Evolutionary conservation across 163 green algal species (phyloP).

Genomic region (Prototheca cutis): DNA sequence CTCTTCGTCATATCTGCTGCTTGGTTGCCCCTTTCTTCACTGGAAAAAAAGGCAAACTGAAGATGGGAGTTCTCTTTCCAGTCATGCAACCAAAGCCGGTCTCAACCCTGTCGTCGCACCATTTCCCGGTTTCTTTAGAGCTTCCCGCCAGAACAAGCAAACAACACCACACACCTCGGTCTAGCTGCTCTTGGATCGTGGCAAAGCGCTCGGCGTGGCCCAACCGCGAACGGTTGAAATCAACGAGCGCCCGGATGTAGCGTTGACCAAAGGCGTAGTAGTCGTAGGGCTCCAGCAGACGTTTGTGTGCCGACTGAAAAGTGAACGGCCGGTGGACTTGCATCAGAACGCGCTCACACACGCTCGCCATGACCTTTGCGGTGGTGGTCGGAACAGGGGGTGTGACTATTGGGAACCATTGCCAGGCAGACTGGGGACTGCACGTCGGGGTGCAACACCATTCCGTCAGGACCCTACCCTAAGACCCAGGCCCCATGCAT

Average conservation of each 20-base stretch:
- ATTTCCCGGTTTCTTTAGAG: background rate
- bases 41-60: too few relatives aligned
- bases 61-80: too few relatives aligned
- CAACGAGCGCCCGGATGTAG: conserved; percentile 74
- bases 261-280: conserved; percentile 92
- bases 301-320: conserved; percentile 71
- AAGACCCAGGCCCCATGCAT: background rate
- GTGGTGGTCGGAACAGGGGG: too few relatives aligned
- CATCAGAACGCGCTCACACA: conserved; percentile 38
- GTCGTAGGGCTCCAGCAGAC: conserved; percentile 79
- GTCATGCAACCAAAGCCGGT: too few relatives aligned
- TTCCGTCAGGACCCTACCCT: too few relatives aligned
- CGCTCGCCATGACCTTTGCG: conserved; percentile 24
- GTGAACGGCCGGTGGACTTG: conserved; percentile 65
- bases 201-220: conserved; percentile 65
- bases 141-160: too few relatives aligned
- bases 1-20: too few relatives aligned
- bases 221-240: conserved; percentile 78
- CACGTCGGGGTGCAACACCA: too few relatives aligned
- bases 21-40: too few relatives aligned
- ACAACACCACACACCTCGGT: conserved; percentile 3
- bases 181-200: conserved; percentile 51
- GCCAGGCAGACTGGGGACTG: too few relatives aligned
- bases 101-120: background rate
- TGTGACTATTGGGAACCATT: background rate